Percentiles rank a stretch among this genome's conserved stretches.
Evolutionary conservation across 371 early-diverging fungal genomes (phyloP).

Genomic region (Entomophthora muscae): DNA sequence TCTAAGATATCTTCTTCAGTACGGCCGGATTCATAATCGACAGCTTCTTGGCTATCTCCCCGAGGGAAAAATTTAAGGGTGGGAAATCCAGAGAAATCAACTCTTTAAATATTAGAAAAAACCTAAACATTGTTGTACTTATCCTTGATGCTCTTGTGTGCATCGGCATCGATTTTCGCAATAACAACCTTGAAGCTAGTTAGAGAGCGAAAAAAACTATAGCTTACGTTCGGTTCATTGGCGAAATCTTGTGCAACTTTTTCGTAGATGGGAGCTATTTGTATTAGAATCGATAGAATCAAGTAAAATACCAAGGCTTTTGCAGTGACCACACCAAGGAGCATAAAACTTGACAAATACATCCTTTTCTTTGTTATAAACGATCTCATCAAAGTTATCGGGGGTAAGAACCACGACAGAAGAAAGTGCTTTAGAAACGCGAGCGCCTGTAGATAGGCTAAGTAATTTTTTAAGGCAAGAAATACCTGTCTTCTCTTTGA

Average conservation of each 20-base stretch:
- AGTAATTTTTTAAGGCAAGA: not conserved
- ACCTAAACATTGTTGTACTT: constrained; percentile 19
- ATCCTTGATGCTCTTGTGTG: constrained; percentile 21
- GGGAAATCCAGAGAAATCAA: constrained; percentile 62
- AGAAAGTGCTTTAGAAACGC: not conserved
- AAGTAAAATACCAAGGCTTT: constrained; percentile 29
- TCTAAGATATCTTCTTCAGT: constrained; percentile 62
- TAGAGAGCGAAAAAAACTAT: not conserved
- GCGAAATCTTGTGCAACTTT: constrained; percentile 33
- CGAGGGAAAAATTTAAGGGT: constrained; percentile 75
- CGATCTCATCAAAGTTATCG: constrained; percentile 11
- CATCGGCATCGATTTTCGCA: constrained; percentile 80
- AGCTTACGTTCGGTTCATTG: constrained; percentile 17
- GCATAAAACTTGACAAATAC: constrained; percentile 64
- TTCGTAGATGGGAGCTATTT: constrained; percentile 40
- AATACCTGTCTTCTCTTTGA: constrained; percentile 56
- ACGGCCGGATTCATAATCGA: constrained; percentile 60
- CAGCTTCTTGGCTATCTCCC: constrained; percentile 39
- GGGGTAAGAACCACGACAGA: constrained; percentile 9
- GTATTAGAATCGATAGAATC: constrained; percentile 4
- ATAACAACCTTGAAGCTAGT: constrained; percentile 32
- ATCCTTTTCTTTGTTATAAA: constrained; percentile 17
- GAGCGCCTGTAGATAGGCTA: not conserved
- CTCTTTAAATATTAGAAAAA: constrained; percentile 21
- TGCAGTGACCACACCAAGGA: constrained; percentile 83